Percentiles rank a stretch among this genome's conserved stretches.
These are phyloP conservation scores for Xylaria sp. DNA, from an alignment of 2,329 filamentous ascomycete species.

Conservation along the genomic window DNA sequence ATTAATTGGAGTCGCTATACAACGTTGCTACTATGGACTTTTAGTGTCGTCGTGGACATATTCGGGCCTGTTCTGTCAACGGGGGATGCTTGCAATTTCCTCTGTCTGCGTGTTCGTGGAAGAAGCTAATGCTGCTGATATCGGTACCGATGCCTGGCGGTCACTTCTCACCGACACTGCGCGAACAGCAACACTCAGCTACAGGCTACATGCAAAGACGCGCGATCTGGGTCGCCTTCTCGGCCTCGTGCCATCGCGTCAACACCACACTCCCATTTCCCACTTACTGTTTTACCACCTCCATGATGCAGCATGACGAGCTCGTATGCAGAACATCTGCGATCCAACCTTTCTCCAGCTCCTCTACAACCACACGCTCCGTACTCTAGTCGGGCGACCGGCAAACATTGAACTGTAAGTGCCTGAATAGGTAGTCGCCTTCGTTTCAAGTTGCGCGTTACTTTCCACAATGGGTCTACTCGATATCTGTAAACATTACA, in stretches of 20 bases:
- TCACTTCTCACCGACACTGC: conserved; percentile 14
- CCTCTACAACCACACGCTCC: conserved; percentile 8
- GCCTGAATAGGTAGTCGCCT: not conserved
- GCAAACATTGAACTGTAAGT: not conserved
- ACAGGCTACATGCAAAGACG: not conserved
- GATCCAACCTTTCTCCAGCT: conserved; percentile 11
- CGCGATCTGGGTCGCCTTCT: conserved; percentile 10
- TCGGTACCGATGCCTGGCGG: not conserved
- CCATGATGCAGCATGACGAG: conserved; percentile 35
- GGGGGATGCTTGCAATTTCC: not conserved
- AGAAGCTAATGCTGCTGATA: not conserved
- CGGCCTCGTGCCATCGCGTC: conserved; percentile 21
- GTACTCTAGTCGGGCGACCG: not conserved
- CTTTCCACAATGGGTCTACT: conserved; percentile 7
- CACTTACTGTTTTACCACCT: conserved; percentile 14
- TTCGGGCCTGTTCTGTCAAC: not conserved
- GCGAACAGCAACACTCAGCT: not conserved
- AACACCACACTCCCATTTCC: conserved; percentile 13
- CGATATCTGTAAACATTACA: not conserved
- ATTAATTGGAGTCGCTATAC: not conserved
- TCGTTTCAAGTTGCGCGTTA: not conserved
- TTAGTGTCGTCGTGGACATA: not conserved
- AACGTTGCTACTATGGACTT: not conserved
- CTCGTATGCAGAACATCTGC: conserved; percentile 35
- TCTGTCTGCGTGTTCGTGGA: not conserved